Evolutionary conservation across 2,329 filamentous ascomycete genomes (phyloP).

Genomic region (Botrytis aclada): DNA sequence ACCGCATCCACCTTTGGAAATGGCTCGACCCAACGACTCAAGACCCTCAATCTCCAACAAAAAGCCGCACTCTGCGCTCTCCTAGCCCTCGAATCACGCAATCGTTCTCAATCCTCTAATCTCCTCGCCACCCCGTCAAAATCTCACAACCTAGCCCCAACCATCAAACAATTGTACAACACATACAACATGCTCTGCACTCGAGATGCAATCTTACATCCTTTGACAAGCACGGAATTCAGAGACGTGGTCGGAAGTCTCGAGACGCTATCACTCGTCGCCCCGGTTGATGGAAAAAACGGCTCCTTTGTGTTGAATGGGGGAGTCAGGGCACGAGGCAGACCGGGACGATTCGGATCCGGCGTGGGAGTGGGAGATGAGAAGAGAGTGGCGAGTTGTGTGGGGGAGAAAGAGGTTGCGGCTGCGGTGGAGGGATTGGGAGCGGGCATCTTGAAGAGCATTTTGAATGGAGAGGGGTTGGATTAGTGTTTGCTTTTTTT

Average conservation of each 20-base stretch:
- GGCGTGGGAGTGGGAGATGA: constrained; percentile 62
- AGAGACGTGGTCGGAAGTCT: constrained; percentile 86
- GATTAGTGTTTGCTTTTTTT: constrained; percentile 25
- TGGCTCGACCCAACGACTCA: constrained; percentile 78
- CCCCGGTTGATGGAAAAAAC: constrained; percentile 64
- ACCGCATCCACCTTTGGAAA: constrained; percentile 89
- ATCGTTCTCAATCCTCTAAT: constrained; percentile 50
- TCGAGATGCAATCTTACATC: constrained; percentile 82
- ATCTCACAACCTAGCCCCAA: constrained; percentile 62
- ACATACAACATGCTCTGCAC: constrained; percentile 81
- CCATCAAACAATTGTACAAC: constrained; percentile 78
- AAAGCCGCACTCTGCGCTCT: constrained; percentile 91
- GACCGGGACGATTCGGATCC: constrained; percentile 54
- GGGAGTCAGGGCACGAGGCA: constrained; percentile 66
- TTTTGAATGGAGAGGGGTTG: constrained; percentile 49
- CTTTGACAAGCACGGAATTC: constrained; percentile 88
- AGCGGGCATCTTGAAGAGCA: constrained; percentile 59
- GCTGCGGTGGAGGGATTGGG: constrained; percentile 64
- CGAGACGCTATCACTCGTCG: constrained; percentile 81
- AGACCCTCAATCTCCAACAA: constrained; percentile 89
- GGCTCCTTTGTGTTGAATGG: constrained; percentile 56
- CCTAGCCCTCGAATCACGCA: constrained; percentile 78
- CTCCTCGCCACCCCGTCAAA: constrained; percentile 58
- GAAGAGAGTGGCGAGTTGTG: constrained; percentile 72
- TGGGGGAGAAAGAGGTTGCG: constrained; percentile 76